Percentiles rank a stretch among this genome's conserved stretches.
These are phyloP conservation scores for Aspergillus indologenus DNA, from an alignment of 495 filamentous ascomycete species.

Conservation along the genomic window DNA sequence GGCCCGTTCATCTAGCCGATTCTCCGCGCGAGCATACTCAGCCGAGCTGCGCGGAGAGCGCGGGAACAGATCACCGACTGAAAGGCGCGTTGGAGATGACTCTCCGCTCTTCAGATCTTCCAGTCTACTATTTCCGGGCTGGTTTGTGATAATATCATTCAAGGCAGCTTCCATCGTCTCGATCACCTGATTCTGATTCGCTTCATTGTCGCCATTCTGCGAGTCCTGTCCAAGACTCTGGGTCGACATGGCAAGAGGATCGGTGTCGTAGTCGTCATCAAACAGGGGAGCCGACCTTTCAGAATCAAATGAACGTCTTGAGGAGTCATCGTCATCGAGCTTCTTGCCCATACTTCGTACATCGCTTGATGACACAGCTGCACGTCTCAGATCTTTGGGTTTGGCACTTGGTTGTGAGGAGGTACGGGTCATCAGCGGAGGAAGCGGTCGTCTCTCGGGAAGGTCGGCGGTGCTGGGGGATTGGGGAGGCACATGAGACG, in stretches of 20 bases:
- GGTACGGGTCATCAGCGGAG: conserved; percentile 41
- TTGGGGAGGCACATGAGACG: conserved; percentile 20
- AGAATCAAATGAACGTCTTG: conserved; percentile 57
- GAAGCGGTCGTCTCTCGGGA: conserved; percentile 39
- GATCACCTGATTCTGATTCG: conserved; percentile 59
- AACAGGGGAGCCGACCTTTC: conserved; percentile 55
- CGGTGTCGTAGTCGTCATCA: conserved; percentile 65
- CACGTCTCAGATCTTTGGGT: conserved; percentile 52
- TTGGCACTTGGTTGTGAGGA: conserved; percentile 35
- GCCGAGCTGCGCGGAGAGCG: conserved; percentile 54
- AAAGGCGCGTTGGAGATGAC: conserved; percentile 38
- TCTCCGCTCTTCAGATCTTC: conserved; percentile 61
- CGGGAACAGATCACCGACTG: conserved; percentile 46
- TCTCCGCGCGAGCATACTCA: conserved; percentile 48
- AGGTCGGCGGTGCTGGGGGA: conserved; percentile 28
- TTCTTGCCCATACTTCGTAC: conserved; percentile 41
- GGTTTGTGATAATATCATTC: conserved; percentile 89
- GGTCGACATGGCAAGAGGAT: conserved; percentile 57
- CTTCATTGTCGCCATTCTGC: conserved; percentile 44
- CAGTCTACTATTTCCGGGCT: conserved; percentile 59
- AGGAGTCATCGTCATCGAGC: conserved; percentile 45
- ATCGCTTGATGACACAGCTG: conserved; percentile 58
- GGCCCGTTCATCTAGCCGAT: conserved; percentile 48
- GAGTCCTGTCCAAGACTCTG: conserved; percentile 54
- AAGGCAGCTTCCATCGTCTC: conserved; percentile 92